Base-by-base conservation (phyloP, 495 filamentous ascomycete genomes). In the Aspergillus bertholletiae region DNA sequence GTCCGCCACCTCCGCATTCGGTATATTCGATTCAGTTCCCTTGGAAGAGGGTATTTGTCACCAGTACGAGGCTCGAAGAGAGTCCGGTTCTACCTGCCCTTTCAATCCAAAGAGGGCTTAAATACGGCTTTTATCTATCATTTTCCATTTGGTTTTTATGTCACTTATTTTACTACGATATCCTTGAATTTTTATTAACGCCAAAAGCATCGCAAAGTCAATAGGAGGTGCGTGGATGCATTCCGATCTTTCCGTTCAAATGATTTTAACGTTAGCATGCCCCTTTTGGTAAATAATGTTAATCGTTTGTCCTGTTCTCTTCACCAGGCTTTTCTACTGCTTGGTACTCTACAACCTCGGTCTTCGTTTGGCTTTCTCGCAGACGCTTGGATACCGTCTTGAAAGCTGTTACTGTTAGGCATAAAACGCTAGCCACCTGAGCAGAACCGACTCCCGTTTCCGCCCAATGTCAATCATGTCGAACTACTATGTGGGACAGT, bases 401-500 rank as follows among this genome's bases (percentile, higher is more conserved):
- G n/a, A 39, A 43, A 43, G 34, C 49, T 39, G 47, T 32, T 55
- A 12, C 34, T 47, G 21, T 48, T 54, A 22, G 37, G n/a, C 39
- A 48, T 39, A 45, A 28, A 53, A 32, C 20, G 9, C 17, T 50
- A 45, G 51, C 34, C 37, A 26, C 20, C 30, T 35, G 9, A 2
- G 20, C 47, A 37, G 34, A 20, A 7, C 22, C 34, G 27, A 30
- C 48, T 26, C 15, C 18, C 34, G 7, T 46, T 26, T 20, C 15
- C 26, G 20, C 37, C 6, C 46, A 51, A 37, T 35, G 37, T 30
- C 51, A 55, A 57, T 59, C 64, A 79, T 79, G 76, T 73, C 71
- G 65, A 62, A 61, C 51, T 76, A 70, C 56, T 74, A 74, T 57
- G 68, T 67, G 55, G 76, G 76, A 64, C 71, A 71, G 45, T 80